Conservation (phyloP, 1,284 basidiomycete species). For the Meira miltonrushii region DNA sequence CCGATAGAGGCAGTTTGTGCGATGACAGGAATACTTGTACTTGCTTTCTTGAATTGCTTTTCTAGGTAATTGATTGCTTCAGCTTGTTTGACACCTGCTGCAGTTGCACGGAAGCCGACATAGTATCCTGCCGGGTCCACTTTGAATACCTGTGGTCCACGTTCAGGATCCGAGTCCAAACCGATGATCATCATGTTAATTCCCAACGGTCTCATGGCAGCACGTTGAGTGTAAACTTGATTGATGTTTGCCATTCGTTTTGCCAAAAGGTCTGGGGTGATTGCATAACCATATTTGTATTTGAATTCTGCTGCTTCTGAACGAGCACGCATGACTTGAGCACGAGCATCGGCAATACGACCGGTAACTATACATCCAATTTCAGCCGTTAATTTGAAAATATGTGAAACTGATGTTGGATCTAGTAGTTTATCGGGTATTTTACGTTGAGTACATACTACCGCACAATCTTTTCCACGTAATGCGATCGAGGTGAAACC, state of each 20-base stretch:
- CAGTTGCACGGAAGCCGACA: conserved; percentile 94
- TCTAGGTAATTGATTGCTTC: conserved; percentile 95
- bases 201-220: conserved; percentile 93
- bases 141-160: conserved; percentile 82
- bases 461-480: conserved; percentile 85
- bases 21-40: conserved; percentile 12
- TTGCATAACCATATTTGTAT: conserved; percentile 94
- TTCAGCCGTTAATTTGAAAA: conserved; percentile 90
- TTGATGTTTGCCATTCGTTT: conserved; percentile 96
- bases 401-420: conserved; percentile 85
- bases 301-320: conserved; percentile 88
- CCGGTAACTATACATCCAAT: conserved; percentile 99
- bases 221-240: conserved; percentile 96
- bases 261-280: conserved; percentile 88
- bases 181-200: conserved; percentile 97
- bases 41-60: conserved; percentile 95
- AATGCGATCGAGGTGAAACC: conserved; percentile 91
- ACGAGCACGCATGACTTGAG: conserved; percentile 83
- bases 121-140: conserved; percentile 98
- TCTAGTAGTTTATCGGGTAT: conserved; percentile 98
- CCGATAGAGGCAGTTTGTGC: conserved; percentile 12
- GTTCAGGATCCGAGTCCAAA: conserved; percentile 70
- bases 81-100: conserved; percentile 94
- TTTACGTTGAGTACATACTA: conserved; percentile 97
- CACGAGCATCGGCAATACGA: conserved; percentile 66